A percentile compares a stretch with the other conserved stretches of the same genome.
Conservation (phyloP, 2,329 filamentous ascomycete genomes). For the Verticillium alfalfae region DNA sequence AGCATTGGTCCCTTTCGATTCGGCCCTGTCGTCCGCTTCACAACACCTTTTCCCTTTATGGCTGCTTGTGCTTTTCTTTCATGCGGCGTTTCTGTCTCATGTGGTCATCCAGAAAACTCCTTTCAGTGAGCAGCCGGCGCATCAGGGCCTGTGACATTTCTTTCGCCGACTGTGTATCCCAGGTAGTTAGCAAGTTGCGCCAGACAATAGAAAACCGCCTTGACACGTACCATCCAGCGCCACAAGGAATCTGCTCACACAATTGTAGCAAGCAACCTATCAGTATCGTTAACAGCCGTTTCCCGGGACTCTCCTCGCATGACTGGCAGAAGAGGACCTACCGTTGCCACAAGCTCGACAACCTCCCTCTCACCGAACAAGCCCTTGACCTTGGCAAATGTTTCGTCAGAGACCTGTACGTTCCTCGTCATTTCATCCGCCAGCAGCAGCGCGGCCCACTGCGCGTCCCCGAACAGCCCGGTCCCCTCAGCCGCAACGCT, state of each 20-base stretch:
- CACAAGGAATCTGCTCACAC: conserved; percentile 77
- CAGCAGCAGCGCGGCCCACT: conserved; percentile 67
- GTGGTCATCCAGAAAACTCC: conserved; percentile 2
- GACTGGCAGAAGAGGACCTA: conserved; percentile 25
- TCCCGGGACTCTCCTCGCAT: background rate
- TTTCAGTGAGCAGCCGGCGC: conserved; percentile 23
- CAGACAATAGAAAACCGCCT: background rate
- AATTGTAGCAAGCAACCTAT: conserved; percentile 70
- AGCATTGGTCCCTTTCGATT: conserved; percentile 8
- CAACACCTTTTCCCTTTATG: conserved; percentile 1
- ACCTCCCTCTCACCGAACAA: conserved; percentile 66
- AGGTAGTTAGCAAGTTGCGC: background rate
- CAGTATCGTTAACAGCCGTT: conserved; percentile 10
- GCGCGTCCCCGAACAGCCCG: conserved; percentile 38
- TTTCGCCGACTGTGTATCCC: conserved; percentile 45
- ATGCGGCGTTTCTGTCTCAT: background rate
- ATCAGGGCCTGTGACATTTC: conserved; percentile 46
- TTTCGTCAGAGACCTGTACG: conserved; percentile 62
- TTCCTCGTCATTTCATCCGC: conserved; percentile 79
- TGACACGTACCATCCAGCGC: conserved; percentile 64
- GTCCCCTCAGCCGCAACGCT: conserved; percentile 19
- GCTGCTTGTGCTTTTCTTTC: background rate
- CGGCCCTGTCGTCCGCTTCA: background rate
- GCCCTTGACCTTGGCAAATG: conserved; percentile 58
- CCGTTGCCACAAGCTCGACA: conserved; percentile 75